Percentiles rank a stretch among this genome's conserved stretches.
phyloP scores from a whole-genome alignment of 495 filamentous ascomycete species.

The Penicillium manginii region DNA sequence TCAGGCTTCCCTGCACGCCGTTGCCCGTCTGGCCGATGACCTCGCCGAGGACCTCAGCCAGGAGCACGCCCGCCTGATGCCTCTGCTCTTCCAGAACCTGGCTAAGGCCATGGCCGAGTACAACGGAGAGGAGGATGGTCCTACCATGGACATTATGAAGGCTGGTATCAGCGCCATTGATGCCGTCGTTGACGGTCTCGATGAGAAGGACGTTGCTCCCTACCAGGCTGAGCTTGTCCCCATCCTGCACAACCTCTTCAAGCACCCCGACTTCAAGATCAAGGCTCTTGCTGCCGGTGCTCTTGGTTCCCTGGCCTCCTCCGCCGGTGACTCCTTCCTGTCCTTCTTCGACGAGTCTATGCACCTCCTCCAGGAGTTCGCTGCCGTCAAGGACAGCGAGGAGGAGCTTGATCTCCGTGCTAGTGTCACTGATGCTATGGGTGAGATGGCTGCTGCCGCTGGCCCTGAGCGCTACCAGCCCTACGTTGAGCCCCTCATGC shows the following conservation, averaged over 20 bases:
- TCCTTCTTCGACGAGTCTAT: slow-evolving; percentile 91
- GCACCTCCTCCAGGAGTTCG: slow-evolving; percentile 79
- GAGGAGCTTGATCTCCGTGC: slow-evolving; percentile 90
- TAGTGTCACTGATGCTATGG: slow-evolving; percentile 87
- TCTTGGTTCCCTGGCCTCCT: slow-evolving; percentile 84
- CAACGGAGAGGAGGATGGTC: slow-evolving; percentile 62
- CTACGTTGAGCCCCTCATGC: slow-evolving; percentile 87
- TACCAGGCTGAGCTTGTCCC: slow-evolving; percentile 84
- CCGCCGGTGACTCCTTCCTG: slow-evolving; percentile 78
- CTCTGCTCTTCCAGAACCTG: slow-evolving; percentile 82
- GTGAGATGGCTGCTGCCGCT: slow-evolving; percentile 86
- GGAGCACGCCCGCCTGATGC: slow-evolving; percentile 81
- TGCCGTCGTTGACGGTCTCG: slow-evolving; percentile 87
- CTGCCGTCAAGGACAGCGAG: slow-evolving; percentile 82
- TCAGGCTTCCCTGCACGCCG: slow-evolving; percentile 80
- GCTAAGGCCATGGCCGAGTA: slow-evolving; percentile 72
- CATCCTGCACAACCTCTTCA: slow-evolving; percentile 78
- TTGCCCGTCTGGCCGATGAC: slow-evolving; percentile 89
- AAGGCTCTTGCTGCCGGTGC: slow-evolving; percentile 88
- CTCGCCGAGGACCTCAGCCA: slow-evolving; percentile 84
- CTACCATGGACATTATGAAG: slow-evolving; percentile 80
- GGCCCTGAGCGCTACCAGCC: slow-evolving; percentile 85
- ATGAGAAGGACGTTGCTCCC: slow-evolving; percentile 73
- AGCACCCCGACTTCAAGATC: slow-evolving; percentile 83
- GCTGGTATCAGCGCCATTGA: slow-evolving; percentile 90